These are phyloP conservation scores for Kodamaea fungicola DNA, from an alignment of 1,139 yeast genomes.

Conservation along the genomic window DNA sequence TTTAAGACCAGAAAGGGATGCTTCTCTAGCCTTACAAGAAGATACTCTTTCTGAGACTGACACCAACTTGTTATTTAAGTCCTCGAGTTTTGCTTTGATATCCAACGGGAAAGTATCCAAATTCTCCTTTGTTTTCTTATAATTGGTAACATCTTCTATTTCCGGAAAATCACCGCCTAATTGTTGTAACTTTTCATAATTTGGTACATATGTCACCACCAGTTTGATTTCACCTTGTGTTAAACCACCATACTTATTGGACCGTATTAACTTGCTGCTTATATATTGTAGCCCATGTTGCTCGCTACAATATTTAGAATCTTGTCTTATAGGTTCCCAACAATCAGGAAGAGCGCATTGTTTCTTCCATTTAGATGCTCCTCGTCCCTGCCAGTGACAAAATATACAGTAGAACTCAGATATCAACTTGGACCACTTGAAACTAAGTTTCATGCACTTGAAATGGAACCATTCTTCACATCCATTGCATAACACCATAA, in stretches of 20 bases:
- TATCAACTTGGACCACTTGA: constrained; percentile 54
- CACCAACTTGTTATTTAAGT: constrained; percentile 20
- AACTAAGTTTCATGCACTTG: constrained; percentile 62
- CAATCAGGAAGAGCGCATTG: constrained; percentile 69
- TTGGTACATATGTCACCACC: constrained; percentile 13
- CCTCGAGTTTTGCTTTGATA: constrained; percentile 20
- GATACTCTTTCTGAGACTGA: constrained; percentile 18
- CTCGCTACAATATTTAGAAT: constrained; percentile 70
- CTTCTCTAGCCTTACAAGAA: constrained; percentile 15
- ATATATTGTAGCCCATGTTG: constrained; percentile 69
- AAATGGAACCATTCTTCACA: constrained; percentile 97
- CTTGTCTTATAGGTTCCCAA: constrained; percentile 48
- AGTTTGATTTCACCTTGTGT: constrained; percentile 4
- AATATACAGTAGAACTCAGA: constrained; percentile 70
- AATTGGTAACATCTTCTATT: constrained; percentile 29
- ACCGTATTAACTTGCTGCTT: constrained; percentile 15
- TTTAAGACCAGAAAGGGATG: constrained; percentile 27
- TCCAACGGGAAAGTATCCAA: constrained; percentile 29
- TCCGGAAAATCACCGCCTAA: constrained; percentile 41
- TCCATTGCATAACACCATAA: constrained; percentile 91
- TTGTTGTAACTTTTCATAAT: constrained; percentile 16
- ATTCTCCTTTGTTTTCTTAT: constrained; percentile 27
- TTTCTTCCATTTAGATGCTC: constrained; percentile 62
- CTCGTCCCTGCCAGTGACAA: constrained; percentile 53
- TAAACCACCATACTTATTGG: constrained; percentile 1